Conservation (phyloP, 2,329 filamentous ascomycete species). For the Beauveria caledonica region DNA sequence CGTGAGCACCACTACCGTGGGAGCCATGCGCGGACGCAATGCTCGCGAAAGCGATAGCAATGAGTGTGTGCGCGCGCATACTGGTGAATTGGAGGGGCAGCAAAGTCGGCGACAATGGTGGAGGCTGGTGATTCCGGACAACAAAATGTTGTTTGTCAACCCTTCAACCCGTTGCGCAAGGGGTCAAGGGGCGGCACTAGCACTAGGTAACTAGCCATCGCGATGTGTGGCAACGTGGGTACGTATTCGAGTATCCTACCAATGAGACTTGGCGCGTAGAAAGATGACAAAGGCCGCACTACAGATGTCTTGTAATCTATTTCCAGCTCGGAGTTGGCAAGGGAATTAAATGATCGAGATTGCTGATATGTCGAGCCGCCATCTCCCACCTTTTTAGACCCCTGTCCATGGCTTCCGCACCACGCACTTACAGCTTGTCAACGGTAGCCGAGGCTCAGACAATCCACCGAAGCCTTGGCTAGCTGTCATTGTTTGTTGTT, state of each 20-base stretch:
- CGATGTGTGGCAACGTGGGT: neutral
- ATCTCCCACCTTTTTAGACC: neutral
- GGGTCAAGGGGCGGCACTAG: neutral
- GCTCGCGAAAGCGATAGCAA: constrained; percentile 32
- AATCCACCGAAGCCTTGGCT: too few relatives aligned
- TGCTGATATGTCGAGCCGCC: neutral
- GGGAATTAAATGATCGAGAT: neutral
- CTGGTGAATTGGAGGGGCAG: neutral
- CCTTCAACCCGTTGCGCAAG: neutral
- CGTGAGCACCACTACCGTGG: constrained; percentile 34
- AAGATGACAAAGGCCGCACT: neutral
- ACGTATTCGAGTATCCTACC: neutral
- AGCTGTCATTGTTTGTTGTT: too few relatives aligned
- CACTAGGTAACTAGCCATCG: neutral
- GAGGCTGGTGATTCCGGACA: neutral
- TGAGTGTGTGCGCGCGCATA: constrained; percentile 25
- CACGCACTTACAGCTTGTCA: too few relatives aligned
- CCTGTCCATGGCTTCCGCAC: too few relatives aligned
- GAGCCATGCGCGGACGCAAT: constrained; percentile 44
- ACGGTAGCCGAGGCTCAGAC: too few relatives aligned
- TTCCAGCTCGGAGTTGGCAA: neutral
- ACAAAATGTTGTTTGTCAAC: neutral
- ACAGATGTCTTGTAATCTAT: too few relatives aligned
- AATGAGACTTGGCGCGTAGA: neutral
- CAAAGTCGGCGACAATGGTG: neutral